Base-by-base conservation (phyloP, 2,329 filamentous ascomycete genomes). In the Fusarium tanahbumbuense region DNA sequence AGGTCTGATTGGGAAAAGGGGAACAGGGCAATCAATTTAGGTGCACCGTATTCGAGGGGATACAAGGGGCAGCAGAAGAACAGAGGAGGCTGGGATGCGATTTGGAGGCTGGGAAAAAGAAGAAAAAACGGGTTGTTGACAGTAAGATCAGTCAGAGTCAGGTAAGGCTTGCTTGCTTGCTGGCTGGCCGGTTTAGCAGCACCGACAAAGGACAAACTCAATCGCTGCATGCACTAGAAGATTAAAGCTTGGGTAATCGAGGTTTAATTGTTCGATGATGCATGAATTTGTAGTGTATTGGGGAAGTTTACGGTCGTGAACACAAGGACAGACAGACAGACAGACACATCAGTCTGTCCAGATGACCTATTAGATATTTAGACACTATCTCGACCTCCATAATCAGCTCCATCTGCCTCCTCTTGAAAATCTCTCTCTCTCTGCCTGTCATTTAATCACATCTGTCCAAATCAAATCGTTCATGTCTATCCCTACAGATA, bases 1-100 rank as follows among this genome's bases (percentile, higher is more conserved):
- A 62, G 32, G 34, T 52, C 60, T 42, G 60, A 47, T 62, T 63
- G 47, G 57, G 25, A 40, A 32, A 12, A 15, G 28, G 44, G 34
- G 49, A 53, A 40, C 56, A 49, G 54, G 47, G 50, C 55, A 65
- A 56, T 60, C 55, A 65, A 63, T 66, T 69, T 69, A 69, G 67
- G 47, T 57, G 67, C 47, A 48, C 49, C 49, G 49, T 52, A 52
- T 52, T 52, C 49, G 23, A 52, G 49, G 49, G 23, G 42, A 58
- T 34, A 61, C 60, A 50, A 61, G 67, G 55, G 37, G 23, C 18
- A 27, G 37, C 48, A 23, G 25, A 18, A 32, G 23, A 56, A 67
- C 32, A 48, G 55, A 58, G 58, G 67, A 64, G 67, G 67, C 37
- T 70, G 67, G 66, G 62, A 32, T 25, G 42, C 27, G 54, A 57